Percentiles rank a stretch among this genome's conserved stretches.
phyloP scores from a whole-genome alignment of 1,284 basidiomycete species.

The Pseudozyma sp. region DNA sequence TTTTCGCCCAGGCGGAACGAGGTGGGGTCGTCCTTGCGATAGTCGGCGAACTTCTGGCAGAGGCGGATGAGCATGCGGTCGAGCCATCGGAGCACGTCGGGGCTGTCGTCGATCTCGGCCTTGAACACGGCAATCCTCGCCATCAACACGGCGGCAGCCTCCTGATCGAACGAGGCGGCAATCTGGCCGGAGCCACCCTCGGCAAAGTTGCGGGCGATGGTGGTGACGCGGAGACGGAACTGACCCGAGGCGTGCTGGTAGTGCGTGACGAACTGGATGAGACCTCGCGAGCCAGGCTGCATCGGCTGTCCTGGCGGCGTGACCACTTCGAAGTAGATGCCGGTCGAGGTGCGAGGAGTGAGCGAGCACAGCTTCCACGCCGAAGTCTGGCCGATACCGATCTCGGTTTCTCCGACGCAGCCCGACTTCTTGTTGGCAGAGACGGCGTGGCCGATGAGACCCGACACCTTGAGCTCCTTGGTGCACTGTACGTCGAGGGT shows the following conservation, averaged over 20 bases:
- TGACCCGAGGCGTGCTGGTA: constrained; percentile 97
- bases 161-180: constrained; percentile 95
- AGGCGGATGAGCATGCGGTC: constrained; percentile 98
- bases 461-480: constrained; percentile 98
- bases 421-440: constrained; percentile 96
- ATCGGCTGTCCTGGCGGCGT: constrained; percentile 96
- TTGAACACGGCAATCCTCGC: constrained; percentile 99
- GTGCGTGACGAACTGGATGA: constrained; percentile 98
- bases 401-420: constrained; percentile 98
- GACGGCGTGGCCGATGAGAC: constrained; percentile 96
- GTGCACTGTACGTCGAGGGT: constrained; percentile 99
- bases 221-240: constrained; percentile 92
- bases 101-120: constrained; percentile 98
- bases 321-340: constrained; percentile 98
- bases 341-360: constrained; percentile 87
- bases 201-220: constrained; percentile 95
- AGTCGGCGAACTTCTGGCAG: constrained; percentile 99
- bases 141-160: constrained; percentile 98
- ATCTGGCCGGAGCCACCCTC: constrained; percentile 94
- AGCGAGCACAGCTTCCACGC: constrained; percentile 97
- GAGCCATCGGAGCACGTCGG: constrained; percentile 95
- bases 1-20: constrained; percentile 93
- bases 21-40: constrained; percentile 95
- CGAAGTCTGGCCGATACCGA: constrained; percentile 98
- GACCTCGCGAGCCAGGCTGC: constrained; percentile 88